Base-by-base conservation (phyloP, 2,329 filamentous ascomycete genomes). In the Domatiomyces globalis region DNA sequence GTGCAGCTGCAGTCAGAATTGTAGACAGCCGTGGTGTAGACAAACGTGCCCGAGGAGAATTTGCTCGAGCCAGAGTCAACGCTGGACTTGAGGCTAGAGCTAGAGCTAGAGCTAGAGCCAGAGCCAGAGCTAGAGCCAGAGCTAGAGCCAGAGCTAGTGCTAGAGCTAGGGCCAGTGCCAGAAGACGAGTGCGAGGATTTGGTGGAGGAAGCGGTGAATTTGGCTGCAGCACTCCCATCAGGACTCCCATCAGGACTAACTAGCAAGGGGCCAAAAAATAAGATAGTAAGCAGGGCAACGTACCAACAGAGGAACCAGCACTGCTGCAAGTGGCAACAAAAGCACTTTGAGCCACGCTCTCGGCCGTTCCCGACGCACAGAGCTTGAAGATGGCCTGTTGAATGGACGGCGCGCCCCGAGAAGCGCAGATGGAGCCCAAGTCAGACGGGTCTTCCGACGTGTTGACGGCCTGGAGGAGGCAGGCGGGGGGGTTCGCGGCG, bases 391-490 rank as follows among this genome's bases (percentile, higher is more conserved):
- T 70, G 42, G 62, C 55, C 5, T 61, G 57, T 59, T 71, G 61
- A 45, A 71, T 61, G 22, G 66, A 61, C 43, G 61, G 58, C 27
- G 63, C 62, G 15, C 54, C 55, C 45, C 65, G 59, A 27, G 61
- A 56, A 46, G 66, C 66, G 54, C 71, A 73, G 47, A 72, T 57
- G 12, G 63, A 56, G 48, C 65, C 62, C 27, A 71, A 56, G 53
- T 72, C 64, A 39, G 63, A 60, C 6, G 69, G 69, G 51, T 67
- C 59, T 48, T 60, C 33, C 49, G 68, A 60, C 45, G 63, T 61
- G 54, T 73, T 73, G 57, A 77, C 67, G 39, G 71, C 73, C 43
- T 65, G 66, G 45, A 77, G 65, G 45, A 78, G 65, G 62, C 75
- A 78, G 50, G 71, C 71, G 25, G 73, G 73, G 45, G 74, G 69